Percentiles rank a stretch among this genome's conserved stretches.
These are phyloP conservation scores for Gnetum montanum DNA, from an alignment of 75 land plant genomes.

Conservation along the genomic window DNA sequence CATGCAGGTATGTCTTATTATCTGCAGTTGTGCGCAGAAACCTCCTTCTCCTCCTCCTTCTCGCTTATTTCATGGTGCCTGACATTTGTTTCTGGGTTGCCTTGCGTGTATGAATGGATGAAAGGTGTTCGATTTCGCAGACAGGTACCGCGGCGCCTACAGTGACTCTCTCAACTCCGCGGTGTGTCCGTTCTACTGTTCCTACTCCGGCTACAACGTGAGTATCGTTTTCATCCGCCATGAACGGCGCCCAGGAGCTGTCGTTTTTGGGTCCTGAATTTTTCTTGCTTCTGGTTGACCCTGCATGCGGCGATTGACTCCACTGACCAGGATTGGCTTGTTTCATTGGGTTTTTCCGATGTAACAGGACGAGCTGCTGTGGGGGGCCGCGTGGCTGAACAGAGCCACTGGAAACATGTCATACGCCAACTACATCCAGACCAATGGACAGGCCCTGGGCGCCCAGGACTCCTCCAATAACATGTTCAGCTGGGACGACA, in stretches of 20 bases:
- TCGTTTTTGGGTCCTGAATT: background rate
- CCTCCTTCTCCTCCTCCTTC: too few relatives aligned
- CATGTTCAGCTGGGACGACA: slow-evolving; percentile 91
- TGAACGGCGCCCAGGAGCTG: background rate
- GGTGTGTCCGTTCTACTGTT: slow-evolving; percentile 89
- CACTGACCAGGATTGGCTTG: background rate
- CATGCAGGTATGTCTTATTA: slow-evolving; percentile 13
- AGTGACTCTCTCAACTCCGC: slow-evolving; percentile 60
- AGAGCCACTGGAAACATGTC: slow-evolving; percentile 35
- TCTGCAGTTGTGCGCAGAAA: too few relatives aligned
- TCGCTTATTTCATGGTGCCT: too few relatives aligned
- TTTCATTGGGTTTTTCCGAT: background rate
- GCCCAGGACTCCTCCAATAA: slow-evolving; percentile 32
- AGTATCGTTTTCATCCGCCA: background rate
- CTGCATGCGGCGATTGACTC: background rate
- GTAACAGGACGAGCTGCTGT: slow-evolving; percentile 57
- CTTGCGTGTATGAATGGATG: too few relatives aligned
- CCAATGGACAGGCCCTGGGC: slow-evolving; percentile 42
- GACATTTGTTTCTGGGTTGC: too few relatives aligned
- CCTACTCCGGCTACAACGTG: slow-evolving; percentile 80
- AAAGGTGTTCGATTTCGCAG: slow-evolving; percentile 60
- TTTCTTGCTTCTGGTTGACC: too few relatives aligned
- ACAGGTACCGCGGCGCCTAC: slow-evolving; percentile 57
- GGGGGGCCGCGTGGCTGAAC: slow-evolving; percentile 73
- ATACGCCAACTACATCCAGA: slow-evolving; percentile 25